Evolutionary conservation across 768 basidiomycete genomes (phyloP).

Genomic region (Lactarius vividus): DNA sequence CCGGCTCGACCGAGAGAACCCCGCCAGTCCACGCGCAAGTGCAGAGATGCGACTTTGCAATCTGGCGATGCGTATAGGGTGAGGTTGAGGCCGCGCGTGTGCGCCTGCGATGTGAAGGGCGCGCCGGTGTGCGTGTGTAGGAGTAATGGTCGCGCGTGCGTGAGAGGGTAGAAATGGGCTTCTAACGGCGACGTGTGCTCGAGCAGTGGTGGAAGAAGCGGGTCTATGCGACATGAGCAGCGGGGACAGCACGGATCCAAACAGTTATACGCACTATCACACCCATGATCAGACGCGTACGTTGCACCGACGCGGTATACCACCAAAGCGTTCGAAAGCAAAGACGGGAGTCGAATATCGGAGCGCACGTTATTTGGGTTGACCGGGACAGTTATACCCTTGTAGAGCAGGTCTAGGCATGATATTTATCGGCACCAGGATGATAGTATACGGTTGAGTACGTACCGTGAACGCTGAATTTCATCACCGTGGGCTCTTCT

Average conservation of each 20-base stretch:
- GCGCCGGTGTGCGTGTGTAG: slow-evolving; percentile 68
- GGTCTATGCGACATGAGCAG: slow-evolving; percentile 37
- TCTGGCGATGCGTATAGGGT: slow-evolving; percentile 57
- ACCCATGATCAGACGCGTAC: slow-evolving; percentile 28
- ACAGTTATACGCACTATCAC: slow-evolving; percentile 32
- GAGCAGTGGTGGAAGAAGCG: slow-evolving; percentile 63
- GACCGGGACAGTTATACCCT: slow-evolving; percentile 32
- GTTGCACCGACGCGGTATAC: slow-evolving; percentile 56
- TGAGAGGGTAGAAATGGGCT: slow-evolving; percentile 60
- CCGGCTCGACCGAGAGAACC: slow-evolving; percentile 68
- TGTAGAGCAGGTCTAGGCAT: slow-evolving; percentile 19
- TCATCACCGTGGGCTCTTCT: slow-evolving; percentile 34
- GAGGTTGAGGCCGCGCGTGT: slow-evolving; percentile 47
- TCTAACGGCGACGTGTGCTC: slow-evolving; percentile 65
- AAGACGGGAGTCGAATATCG: slow-evolving; percentile 49
- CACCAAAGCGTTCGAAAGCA: slow-evolving; percentile 59
- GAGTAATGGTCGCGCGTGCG: slow-evolving; percentile 41
- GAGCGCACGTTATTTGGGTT: slow-evolving; percentile 41
- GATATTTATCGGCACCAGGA: slow-evolving; percentile 17
- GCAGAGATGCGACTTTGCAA: slow-evolving; percentile 48
- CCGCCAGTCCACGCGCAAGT: slow-evolving; percentile 66
- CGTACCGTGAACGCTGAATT: slow-evolving; percentile 47
- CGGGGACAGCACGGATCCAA: background rate
- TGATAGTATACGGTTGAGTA: slow-evolving; percentile 25
- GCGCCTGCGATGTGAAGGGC: slow-evolving; percentile 51